Base-by-base conservation (phyloP, 2,329 filamentous ascomycete species). In the Trichoderma koningii region DNA sequence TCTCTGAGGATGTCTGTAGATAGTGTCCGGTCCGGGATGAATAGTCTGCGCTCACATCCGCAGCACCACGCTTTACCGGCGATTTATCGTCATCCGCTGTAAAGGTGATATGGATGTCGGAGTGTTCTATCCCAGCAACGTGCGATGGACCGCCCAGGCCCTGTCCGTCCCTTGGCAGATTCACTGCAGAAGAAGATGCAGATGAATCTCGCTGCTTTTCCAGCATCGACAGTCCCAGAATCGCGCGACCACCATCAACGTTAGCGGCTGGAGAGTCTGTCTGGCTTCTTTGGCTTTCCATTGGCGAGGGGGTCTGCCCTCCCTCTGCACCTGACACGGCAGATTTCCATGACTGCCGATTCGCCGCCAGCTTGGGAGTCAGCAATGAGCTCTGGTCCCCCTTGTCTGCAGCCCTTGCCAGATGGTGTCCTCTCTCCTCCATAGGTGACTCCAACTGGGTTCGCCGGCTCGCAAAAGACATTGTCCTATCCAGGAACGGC, bases 401-500 rank as follows among this genome's bases (percentile, higher is more conserved):
- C 21, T 42, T 62, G 14, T 56, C 52, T 12, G 30, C 26, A 26
- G 17, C 30, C n/a, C 28, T 59, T 15, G 23, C 45, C 7, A 30
- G 14, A 4, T 59, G 53, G 14, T 57, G 55, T 2, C 47, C 47
- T 26, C 47, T 66, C n/a, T 68, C 64, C 19, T 71, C 70, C 51
- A 67, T 71, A 12, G 76, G 73, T 10, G 75, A 76, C 21, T 75
- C 73, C 28, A 68, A 61, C 62, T 72, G 75, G 56, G 74, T 64
- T 70, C 71, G 76, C 53, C 76, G 76, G 53, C 76, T 78, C 53
- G 79, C 77, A 23, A 83, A 80, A 44, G 80, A 81, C 15, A 77
- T 70, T 56, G 69, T 76, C 71, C 69, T 82, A 71, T 83, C 80
- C 17, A 76, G 70, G 71, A 92, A 92, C 0, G 90, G 90, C 1